Conservation (phyloP, 768 basidiomycete genomes). For the Trametes punicea region DNA sequence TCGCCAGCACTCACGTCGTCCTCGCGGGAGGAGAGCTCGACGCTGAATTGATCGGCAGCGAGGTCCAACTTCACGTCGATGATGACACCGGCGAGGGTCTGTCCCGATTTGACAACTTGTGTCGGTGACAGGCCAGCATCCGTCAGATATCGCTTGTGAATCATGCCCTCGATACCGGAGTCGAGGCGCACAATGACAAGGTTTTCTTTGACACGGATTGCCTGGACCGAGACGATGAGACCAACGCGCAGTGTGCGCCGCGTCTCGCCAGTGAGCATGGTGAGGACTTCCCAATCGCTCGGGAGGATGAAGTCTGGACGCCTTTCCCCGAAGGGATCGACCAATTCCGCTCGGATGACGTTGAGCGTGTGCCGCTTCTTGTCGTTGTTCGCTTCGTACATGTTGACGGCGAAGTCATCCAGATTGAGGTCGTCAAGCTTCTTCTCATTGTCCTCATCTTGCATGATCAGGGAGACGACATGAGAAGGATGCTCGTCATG, state of each 20-base stretch:
- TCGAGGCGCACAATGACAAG: slow-evolving; percentile 75
- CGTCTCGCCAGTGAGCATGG: slow-evolving; percentile 96
- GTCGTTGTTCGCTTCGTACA: slow-evolving; percentile 78
- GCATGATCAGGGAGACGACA: slow-evolving; percentile 83
- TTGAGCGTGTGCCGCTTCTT: slow-evolving; percentile 88
- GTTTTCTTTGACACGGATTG: slow-evolving; percentile 51
- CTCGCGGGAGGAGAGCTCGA: slow-evolving; percentile 72
- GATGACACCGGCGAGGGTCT: slow-evolving; percentile 77
- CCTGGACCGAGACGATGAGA: slow-evolving; percentile 75
- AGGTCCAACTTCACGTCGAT: slow-evolving; percentile 65
- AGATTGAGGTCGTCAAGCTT: slow-evolving; percentile 90
- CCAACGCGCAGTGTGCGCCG: slow-evolving; percentile 69
- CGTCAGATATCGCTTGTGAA: slow-evolving; percentile 56
- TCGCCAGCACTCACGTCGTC: slow-evolving; percentile 63
- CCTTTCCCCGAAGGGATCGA: slow-evolving; percentile 75
- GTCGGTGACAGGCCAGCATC: slow-evolving; percentile 29
- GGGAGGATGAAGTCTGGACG: slow-evolving; percentile 65
- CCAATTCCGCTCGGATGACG: slow-evolving; percentile 82
- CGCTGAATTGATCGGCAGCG: slow-evolving; percentile 56
- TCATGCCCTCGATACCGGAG: slow-evolving; percentile 85
- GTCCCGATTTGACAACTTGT: slow-evolving; percentile 67
- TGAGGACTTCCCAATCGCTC: slow-evolving; percentile 75
- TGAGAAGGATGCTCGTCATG: slow-evolving; percentile 90
- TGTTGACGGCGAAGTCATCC: slow-evolving; percentile 93
- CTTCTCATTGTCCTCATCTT: slow-evolving; percentile 69